Conservation (phyloP, 2,329 filamentous ascomycete genomes). For the Fusarium oligoseptatum region DNA sequence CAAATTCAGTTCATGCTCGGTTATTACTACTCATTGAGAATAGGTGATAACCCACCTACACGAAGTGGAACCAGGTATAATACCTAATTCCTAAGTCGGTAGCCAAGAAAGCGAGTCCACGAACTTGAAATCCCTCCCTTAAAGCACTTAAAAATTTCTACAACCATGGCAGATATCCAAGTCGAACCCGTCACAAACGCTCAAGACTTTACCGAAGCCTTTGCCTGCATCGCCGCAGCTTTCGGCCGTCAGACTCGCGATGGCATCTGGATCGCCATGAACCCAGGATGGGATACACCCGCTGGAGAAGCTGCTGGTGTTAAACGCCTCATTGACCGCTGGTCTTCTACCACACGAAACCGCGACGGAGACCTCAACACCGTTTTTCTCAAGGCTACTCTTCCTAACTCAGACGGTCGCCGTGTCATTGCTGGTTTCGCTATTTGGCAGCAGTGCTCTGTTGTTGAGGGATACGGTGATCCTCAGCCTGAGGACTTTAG, state of each 20-base stretch:
- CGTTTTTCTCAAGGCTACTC: constrained; percentile 67
- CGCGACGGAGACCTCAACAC: constrained; percentile 61
- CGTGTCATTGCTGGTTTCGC: constrained; percentile 63
- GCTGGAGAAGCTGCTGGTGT: constrained; percentile 56
- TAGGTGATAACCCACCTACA: neutral
- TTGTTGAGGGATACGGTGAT: constrained; percentile 63
- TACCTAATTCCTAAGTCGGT: neutral
- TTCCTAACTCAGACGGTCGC: constrained; percentile 51
- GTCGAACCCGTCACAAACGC: constrained; percentile 47
- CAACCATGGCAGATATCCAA: constrained; percentile 19
- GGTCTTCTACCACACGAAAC: constrained; percentile 55
- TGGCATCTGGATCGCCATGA: constrained; percentile 63
- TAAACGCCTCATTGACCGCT: constrained; percentile 57
- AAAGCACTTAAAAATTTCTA: neutral
- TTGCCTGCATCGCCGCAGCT: constrained; percentile 45
- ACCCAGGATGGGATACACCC: constrained; percentile 67
- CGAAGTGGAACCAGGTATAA: neutral
- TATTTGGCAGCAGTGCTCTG: constrained; percentile 67
- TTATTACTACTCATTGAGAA: too few relatives aligned
- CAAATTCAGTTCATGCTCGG: too few relatives aligned
- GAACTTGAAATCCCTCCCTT: neutral
- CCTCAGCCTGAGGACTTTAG: constrained; percentile 51
- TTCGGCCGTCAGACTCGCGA: constrained; percentile 67
- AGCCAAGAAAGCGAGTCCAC: neutral
- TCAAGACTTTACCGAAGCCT: constrained; percentile 46